Evolutionary conservation across 2,329 filamentous ascomycete genomes (phyloP).

Genomic region (Dothideomycetes sp.): DNA sequence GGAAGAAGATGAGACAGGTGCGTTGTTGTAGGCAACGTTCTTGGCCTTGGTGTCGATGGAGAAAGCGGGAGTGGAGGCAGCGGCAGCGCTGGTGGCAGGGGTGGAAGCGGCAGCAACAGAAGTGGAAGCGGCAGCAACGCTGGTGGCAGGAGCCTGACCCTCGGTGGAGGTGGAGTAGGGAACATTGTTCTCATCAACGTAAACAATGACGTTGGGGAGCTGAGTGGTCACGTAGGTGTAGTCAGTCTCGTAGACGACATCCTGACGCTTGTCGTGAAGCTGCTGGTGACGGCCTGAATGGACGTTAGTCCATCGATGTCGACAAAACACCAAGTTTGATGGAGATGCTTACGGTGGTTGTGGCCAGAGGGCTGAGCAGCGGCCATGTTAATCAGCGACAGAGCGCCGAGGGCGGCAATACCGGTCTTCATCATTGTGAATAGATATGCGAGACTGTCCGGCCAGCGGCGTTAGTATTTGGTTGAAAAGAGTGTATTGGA

Average conservation of each 20-base stretch:
- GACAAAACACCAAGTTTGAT: constrained; percentile 1
- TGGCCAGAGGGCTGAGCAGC: constrained; percentile 30
- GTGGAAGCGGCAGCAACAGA: constrained; percentile 14
- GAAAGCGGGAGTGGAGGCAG: constrained; percentile 16
- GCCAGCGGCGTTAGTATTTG: constrained; percentile 13
- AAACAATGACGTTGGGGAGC: constrained; percentile 46
- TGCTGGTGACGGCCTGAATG: constrained; percentile 25
- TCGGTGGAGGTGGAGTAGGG: constrained; percentile 31
- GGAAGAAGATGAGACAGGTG: constrained; percentile 16
- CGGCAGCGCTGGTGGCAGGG: constrained; percentile 13
- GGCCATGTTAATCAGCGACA: constrained; percentile 24
- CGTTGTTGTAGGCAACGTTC: constrained; percentile 6
- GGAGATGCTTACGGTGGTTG: constrained; percentile 23
- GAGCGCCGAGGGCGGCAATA: constrained; percentile 13
- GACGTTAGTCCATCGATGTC: constrained; percentile 8
- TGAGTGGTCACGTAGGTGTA: constrained; percentile 31
- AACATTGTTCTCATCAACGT: constrained; percentile 50
- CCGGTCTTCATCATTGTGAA: constrained; percentile 13
- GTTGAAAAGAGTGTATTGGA: constrained; percentile 9
- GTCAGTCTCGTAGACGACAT: constrained; percentile 25
- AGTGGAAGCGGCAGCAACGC: constrained; percentile 13
- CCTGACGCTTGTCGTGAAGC: constrained; percentile 28
- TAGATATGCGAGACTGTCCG: constrained; percentile 9
- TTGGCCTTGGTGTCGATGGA: constrained; percentile 9
- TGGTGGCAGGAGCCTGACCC: constrained; percentile 9